Base-by-base conservation (phyloP, 345 rosid species). In the Angophora floribunda region DNA sequence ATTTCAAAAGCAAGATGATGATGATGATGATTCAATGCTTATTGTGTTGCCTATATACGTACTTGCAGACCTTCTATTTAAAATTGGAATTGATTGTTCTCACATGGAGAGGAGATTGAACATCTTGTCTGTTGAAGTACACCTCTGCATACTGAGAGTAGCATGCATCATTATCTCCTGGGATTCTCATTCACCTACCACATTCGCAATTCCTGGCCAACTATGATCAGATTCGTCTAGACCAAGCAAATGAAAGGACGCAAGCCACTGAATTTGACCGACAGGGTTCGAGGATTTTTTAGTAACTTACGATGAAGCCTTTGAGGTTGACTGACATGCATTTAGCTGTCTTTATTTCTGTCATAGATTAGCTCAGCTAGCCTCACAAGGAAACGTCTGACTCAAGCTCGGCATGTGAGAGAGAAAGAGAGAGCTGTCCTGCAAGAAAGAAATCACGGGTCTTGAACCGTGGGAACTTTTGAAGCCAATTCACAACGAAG, bases 31-130 rank as follows among this genome's bases (percentile, higher is more conserved):
- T 55, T 55, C 59, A 21, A 55, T 24, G 63, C 63, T 57, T 22
- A 57, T 44, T 15, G 51, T 85, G 21, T 52, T 32, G 78, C 6
- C 7, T n/a, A 14, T 11, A 17, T n/a, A 88, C 91, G 89, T 91
- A 94, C 97, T 88, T 95, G 97, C 96, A 95, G 86, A 75, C 90
- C 63, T 85, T 79, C 93, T 93, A 95, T 87, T 91, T 94, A 82
- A 87, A 45, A 49, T 45, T 49, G 50, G 65, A 49, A 51, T 85
- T 75, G 61, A 89, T 91, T 86, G 55, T 90, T 13, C 78, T 86
- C 26, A 92, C 97, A 91, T 92, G 96, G 87, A 95, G 91, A 65
- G 97, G 87, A 61, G 91, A 44, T 86, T 93, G 94, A 87, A 94
- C 95, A 91, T 93, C 94, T 24, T 61, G 85, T 61, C 94, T 89